Evolutionary conservation across 768 basidiomycete species (phyloP).

Genomic region (Boletus sp.): DNA sequence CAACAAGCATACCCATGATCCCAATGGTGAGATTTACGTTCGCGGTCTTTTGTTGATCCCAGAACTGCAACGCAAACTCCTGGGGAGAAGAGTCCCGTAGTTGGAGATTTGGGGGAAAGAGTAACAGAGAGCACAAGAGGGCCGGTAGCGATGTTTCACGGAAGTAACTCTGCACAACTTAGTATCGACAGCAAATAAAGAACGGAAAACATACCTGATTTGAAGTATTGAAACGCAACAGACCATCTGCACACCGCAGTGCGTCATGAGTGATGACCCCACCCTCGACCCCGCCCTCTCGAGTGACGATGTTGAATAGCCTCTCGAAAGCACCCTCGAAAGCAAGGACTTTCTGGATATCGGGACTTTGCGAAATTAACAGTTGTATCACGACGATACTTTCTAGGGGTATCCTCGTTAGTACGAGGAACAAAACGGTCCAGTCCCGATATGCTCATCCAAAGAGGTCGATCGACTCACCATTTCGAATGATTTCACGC

Average conservation of each 20-base stretch:
- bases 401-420: slow-evolving; percentile 47
- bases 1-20: slow-evolving; percentile 81
- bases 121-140: slow-evolving; percentile 62
- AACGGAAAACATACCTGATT: slow-evolving; percentile 66
- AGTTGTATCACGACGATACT: slow-evolving; percentile 78
- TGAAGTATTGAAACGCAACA: slow-evolving; percentile 88
- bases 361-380: slow-evolving; percentile 79
- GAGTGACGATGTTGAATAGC: slow-evolving; percentile 80
- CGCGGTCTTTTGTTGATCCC: slow-evolving; percentile 86
- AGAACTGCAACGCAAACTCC: slow-evolving; percentile 93
- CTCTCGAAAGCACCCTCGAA: slow-evolving; percentile 98
- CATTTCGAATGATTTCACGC: slow-evolving; percentile 85
- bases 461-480: slow-evolving; percentile 39
- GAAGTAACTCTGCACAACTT: slow-evolving; percentile 79
- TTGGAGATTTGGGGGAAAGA: slow-evolving; percentile 64
- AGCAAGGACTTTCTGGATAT: slow-evolving; percentile 94
- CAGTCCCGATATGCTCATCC: neutral
- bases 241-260: slow-evolving; percentile 78
- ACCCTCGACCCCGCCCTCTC: slow-evolving; percentile 91
- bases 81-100: slow-evolving; percentile 64
- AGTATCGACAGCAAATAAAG: slow-evolving; percentile 5
- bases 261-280: slow-evolving; percentile 83
- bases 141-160: slow-evolving; percentile 78
- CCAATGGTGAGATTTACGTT: slow-evolving; percentile 79
- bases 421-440: neutral